Conservation (phyloP, 768 basidiomycete genomes). For the Dacryopinax primogenitus region DNA sequence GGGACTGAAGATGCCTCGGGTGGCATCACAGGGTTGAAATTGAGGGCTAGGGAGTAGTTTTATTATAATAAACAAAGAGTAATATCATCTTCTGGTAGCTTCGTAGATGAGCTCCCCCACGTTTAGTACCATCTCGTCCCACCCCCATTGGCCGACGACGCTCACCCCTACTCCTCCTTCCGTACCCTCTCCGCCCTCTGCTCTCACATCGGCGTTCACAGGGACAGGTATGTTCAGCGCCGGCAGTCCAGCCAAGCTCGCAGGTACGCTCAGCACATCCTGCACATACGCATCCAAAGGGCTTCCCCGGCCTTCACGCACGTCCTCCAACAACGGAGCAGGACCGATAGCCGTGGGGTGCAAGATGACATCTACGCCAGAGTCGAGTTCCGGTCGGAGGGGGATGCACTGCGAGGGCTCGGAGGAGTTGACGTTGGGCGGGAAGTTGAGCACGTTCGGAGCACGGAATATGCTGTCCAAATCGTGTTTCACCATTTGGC, state of each 20-base stretch:
- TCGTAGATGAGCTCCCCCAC: constrained; percentile 18
- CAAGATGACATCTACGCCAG: constrained; percentile 61
- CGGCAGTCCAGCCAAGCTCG: constrained; percentile 79
- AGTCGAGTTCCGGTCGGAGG: constrained; percentile 12
- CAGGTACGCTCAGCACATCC: constrained; percentile 84
- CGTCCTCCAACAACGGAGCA: constrained; percentile 46
- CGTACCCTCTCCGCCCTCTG: constrained; percentile 28
- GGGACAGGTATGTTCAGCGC: constrained; percentile 55
- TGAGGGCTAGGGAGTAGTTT: not conserved
- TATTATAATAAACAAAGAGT: not conserved
- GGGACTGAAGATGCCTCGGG: not conserved
- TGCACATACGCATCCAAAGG: constrained; percentile 61
- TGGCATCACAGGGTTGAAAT: not conserved
- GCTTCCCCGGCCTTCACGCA: not conserved
- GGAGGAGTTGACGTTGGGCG: too few relatives aligned
- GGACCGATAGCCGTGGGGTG: constrained; percentile 81
- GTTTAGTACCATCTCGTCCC: constrained; percentile 23
- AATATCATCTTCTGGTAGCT: too few relatives aligned
- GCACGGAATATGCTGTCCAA: constrained; percentile 56
- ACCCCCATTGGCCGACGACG: constrained; percentile 79
- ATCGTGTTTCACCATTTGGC: constrained; percentile 56
- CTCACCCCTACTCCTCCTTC: constrained; percentile 79
- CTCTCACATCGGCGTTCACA: constrained; percentile 15
- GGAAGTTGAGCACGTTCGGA: constrained; percentile 34
- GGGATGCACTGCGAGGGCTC: too few relatives aligned